Evolutionary conservation across 257 asterid genomes (phyloP).

Genomic region (Anisodus tanguticus): DNA sequence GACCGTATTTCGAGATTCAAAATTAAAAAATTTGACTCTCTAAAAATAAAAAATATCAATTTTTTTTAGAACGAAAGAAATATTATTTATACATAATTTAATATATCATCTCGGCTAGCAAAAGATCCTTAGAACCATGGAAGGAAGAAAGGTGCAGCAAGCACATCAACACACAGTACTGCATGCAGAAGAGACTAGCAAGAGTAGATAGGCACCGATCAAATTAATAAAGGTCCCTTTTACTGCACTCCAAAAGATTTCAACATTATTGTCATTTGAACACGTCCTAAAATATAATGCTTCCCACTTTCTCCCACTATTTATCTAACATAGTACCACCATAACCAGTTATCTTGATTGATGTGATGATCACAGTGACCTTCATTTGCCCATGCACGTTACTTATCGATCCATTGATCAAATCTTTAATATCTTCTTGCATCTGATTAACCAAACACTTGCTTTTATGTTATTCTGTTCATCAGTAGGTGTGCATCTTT

Average conservation of each 20-base stretch:
- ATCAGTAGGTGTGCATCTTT: constrained; percentile 28
- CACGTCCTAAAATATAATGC: constrained; percentile 34
- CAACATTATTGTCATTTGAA: constrained; percentile 21
- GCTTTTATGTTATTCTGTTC: not conserved
- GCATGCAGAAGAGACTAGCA: not conserved
- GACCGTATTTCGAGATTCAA: too few relatives aligned
- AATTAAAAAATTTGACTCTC: too few relatives aligned
- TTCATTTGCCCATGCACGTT: constrained; percentile 44
- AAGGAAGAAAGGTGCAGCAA: not conserved
- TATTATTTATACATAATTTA: too few relatives aligned
- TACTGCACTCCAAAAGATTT: constrained; percentile 44
- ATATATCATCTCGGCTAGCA: too few relatives aligned
- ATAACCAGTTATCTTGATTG: constrained; percentile 31
- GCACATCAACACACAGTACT: not conserved
- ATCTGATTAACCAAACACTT: constrained; percentile 25
- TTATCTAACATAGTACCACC: constrained; percentile 28
- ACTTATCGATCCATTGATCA: not conserved
- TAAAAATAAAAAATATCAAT: too few relatives aligned
- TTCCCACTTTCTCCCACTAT: not conserved
- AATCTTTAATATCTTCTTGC: not conserved
- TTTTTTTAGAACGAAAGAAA: too few relatives aligned
- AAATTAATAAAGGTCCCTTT: constrained; percentile 41
- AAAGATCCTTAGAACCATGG: too few relatives aligned
- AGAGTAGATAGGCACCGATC: not conserved
- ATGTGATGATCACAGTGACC: constrained; percentile 52